Percentiles rank a stretch among this genome's conserved stretches.
phyloP scores from a whole-genome alignment of 345 rosid genomes.

The Carallia pectinifolia region DNA sequence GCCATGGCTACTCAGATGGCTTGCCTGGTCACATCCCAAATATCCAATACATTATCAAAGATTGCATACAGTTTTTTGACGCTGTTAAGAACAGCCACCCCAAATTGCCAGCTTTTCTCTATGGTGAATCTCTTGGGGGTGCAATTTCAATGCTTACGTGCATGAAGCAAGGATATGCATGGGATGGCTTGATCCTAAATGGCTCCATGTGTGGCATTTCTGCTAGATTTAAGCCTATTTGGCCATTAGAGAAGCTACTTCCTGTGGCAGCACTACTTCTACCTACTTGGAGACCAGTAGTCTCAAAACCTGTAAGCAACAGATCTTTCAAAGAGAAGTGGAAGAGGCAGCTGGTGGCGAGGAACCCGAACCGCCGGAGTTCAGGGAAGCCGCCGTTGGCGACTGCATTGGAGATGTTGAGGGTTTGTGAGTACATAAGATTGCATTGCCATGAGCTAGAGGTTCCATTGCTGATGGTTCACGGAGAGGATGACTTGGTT shows the following conservation, averaged over 20 bases:
- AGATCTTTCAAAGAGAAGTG: slow-evolving; percentile 29
- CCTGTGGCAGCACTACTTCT: slow-evolving; percentile 26
- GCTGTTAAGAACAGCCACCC: slow-evolving; percentile 15
- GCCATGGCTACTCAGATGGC: slow-evolving; percentile 37
- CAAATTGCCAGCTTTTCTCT: slow-evolving; percentile 30
- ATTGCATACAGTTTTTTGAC: slow-evolving; percentile 25
- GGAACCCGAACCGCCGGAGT: slow-evolving; percentile 16
- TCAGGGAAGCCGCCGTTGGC: slow-evolving; percentile 29
- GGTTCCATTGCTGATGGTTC: slow-evolving; percentile 27
- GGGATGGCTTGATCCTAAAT: slow-evolving; percentile 34
- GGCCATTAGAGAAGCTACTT: slow-evolving; percentile 30
- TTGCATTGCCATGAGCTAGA: slow-evolving; percentile 22
- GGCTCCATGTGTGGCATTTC: slow-evolving; percentile 39
- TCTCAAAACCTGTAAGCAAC: slow-evolving; percentile 23
- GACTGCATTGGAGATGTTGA: slow-evolving; percentile 26
- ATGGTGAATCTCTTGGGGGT: slow-evolving; percentile 39
- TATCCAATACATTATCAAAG: slow-evolving; percentile 14
- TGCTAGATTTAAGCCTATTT: slow-evolving; percentile 25
- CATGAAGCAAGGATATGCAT: slow-evolving; percentile 17
- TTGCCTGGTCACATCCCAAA: slow-evolving; percentile 26
- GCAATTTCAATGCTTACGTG: slow-evolving; percentile 27
- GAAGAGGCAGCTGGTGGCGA: slow-evolving; percentile 28
- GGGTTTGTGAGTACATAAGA: slow-evolving; percentile 26
- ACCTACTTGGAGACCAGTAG: slow-evolving; percentile 23
- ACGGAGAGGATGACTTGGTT: slow-evolving; percentile 23